Conservation (phyloP, 441 rosid genomes). For the Aleurites moluccanus region DNA sequence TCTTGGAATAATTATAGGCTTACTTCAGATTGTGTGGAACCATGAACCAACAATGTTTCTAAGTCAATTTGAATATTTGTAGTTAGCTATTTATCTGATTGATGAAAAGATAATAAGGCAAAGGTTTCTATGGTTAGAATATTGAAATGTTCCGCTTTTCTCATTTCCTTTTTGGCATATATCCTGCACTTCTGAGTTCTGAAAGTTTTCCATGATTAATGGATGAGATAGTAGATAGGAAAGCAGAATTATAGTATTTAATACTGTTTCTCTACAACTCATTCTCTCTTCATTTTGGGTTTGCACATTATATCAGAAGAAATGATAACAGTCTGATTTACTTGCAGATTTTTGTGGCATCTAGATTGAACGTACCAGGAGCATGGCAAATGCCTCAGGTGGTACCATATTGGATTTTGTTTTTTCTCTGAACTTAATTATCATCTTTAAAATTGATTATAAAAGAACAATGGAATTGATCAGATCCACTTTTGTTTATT, state of each 20-base stretch:
- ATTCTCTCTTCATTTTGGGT: not conserved
- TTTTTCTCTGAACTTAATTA: slow-evolving; percentile 5
- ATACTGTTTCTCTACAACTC: no score
- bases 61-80: not conserved
- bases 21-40: not conserved
- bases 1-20: not conserved
- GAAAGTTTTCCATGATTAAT: not conserved
- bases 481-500: not conserved
- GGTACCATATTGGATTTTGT: slow-evolving; percentile 7
- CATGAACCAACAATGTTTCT: not conserved
- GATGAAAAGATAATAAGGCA: not conserved
- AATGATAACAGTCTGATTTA: slow-evolving; percentile 19
- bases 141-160: not conserved
- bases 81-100: not conserved
- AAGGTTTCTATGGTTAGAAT: not conserved
- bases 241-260: not conserved
- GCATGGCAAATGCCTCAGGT: slow-evolving; percentile 99
- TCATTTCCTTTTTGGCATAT: not conserved
- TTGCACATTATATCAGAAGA: not conserved
- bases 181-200: not conserved
- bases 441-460: not conserved
- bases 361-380: slow-evolving; percentile 97
- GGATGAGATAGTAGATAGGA: not conserved
- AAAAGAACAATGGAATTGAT: not conserved
- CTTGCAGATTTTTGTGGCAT: slow-evolving; percentile 86